Base-by-base conservation (phyloP, 2,329 filamentous ascomycete genomes). In the Alternaria angustiovoidea region DNA sequence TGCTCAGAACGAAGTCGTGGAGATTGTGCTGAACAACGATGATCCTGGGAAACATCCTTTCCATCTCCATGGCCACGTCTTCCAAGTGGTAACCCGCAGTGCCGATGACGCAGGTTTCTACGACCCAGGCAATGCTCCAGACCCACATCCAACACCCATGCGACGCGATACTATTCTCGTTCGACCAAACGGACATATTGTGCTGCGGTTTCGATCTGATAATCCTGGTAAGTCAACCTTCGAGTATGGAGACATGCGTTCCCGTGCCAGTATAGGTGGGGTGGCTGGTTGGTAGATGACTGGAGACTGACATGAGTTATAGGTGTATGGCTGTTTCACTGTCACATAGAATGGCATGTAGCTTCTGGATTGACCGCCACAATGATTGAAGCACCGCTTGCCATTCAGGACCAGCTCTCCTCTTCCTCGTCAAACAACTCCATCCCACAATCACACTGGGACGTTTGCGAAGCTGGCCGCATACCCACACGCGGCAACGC, bases 21-120 rank as follows among this genome's bases (percentile, higher is more conserved):
- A 94, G 72, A 84, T 94, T 51, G 79, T 93, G 18, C 81, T 94
- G n/a, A 92, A 93, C 81, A 94, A 93, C 72, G 83, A 87, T 44
- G 91, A 94, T 68, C 84, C 61, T 81, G 83, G 91, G 42, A 88
- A 76, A 54, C 85, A 88, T 71, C 92, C 88, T 0, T 89, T 90
- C 81, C 88, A 91, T 76, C 78, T 96, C 1, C 93, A 96, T 80
- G 82, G 77, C 59, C 77, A 79, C 63, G 67, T 62, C 26, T 79
- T 79, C 69, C 77, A 79, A 61, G 62, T 78, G 36, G 69, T 77
- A 7, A 64, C 66, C 8, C 76, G 77, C 61, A 75, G 70, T 12
- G 65, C 67, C 5, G 71, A 76, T 18, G 72, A 77, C 51, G 74
- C 74, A 22, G 77, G 77, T 12, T 48, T 58, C 1, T 93, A 95